Percentiles rank a stretch among this genome's conserved stretches.
Evolutionary conservation across 192 early-diverging fungal genomes (phyloP).

Genomic region (Coemansia sp.): DNA sequence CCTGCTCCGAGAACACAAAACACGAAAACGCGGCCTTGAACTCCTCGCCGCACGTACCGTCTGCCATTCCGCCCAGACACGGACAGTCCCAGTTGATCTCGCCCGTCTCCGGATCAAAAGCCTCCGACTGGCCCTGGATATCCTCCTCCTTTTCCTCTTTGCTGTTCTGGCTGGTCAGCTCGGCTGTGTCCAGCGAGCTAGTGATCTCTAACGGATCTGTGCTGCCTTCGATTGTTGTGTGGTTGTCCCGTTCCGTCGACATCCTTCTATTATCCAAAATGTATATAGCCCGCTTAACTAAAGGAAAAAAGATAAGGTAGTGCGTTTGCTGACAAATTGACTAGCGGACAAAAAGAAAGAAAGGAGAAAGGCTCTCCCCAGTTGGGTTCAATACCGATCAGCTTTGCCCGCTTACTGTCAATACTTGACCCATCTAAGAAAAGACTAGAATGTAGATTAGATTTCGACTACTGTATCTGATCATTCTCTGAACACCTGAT

Average conservation of each 20-base stretch:
- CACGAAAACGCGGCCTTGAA: constrained; percentile 98
- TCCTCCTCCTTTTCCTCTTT: constrained; percentile 9
- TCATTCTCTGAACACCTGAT: neutral
- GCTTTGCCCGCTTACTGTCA: too few species aligned
- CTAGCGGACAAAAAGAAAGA: neutral
- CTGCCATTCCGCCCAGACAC: constrained; percentile 92
- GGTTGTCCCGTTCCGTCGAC: constrained; percentile 6
- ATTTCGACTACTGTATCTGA: too few species aligned
- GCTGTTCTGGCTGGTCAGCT: constrained; percentile 9
- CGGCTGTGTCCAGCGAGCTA: constrained; percentile 36
- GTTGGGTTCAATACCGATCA: too few species aligned
- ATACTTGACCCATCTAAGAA: too few species aligned
- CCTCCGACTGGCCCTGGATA: constrained; percentile 59
- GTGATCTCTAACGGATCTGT: constrained; percentile 5
- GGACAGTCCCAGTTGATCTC: constrained; percentile 98
- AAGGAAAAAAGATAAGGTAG: too few species aligned
- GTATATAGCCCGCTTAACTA: neutral
- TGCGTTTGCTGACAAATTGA: neutral
- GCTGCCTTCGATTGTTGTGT: constrained; percentile 5
- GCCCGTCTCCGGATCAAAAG: constrained; percentile 75
- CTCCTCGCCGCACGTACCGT: constrained; percentile 93
- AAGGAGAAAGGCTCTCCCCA: neutral
- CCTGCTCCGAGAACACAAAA: constrained; percentile 90
- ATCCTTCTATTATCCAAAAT: neutral
- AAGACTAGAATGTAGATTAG: too few species aligned